Conservation (phyloP, 2,329 filamentous ascomycete species). For the Colletotrichum tabaci region DNA sequence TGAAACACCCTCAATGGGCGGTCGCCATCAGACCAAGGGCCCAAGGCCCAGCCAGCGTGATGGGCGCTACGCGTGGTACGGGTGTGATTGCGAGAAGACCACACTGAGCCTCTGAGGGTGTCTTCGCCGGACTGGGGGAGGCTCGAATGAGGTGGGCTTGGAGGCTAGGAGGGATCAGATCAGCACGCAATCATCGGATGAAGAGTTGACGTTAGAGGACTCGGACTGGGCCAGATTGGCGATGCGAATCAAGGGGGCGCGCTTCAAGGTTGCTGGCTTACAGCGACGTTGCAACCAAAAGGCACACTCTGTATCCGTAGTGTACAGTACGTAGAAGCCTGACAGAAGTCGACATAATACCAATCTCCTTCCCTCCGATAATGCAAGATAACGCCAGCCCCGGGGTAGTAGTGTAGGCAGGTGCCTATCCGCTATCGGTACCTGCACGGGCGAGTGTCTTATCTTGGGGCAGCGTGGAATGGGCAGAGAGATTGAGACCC, state of each 20-base stretch:
- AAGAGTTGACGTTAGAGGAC: conserved; percentile 35
- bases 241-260: conserved; percentile 14
- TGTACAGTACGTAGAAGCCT: no score
- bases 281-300: not conserved
- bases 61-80: conserved; percentile 16
- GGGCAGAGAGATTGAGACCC: conserved; percentile 4
- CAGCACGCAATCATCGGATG: conserved; percentile 32
- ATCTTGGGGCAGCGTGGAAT: conserved; percentile 9
- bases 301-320: not conserved
- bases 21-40: conserved; percentile 28
- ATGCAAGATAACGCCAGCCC: conserved; percentile 21
- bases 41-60: conserved; percentile 29
- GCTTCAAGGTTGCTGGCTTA: conserved; percentile 11
- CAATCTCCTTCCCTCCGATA: conserved; percentile 8
- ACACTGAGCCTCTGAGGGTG: conserved; percentile 5
- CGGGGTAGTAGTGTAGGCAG: not conserved
- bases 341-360: no score
- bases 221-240: conserved; percentile 18
- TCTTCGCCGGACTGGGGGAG: not conserved
- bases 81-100: conserved; percentile 1
- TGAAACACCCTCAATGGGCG: conserved; percentile 32
- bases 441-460: conserved; percentile 13
- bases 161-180: conserved; percentile 24
- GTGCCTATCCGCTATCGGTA: conserved; percentile 3
- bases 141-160: conserved; percentile 28